Evolutionary conservation across 768 basidiomycete genomes (phyloP).

Genomic region (Leucogyrophana mollusca): DNA sequence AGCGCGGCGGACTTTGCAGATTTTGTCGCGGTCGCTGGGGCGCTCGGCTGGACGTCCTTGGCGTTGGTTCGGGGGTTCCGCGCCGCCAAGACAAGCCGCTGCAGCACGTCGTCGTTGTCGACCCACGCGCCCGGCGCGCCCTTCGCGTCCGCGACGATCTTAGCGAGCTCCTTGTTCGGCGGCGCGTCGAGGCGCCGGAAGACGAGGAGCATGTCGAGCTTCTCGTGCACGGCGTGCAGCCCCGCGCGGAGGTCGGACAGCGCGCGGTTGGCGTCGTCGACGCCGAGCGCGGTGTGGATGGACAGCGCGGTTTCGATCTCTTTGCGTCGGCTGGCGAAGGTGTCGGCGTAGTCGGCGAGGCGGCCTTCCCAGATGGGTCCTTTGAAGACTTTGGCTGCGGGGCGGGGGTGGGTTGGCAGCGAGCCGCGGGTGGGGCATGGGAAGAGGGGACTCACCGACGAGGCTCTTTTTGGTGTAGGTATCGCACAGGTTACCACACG

Average conservation of each 20-base stretch:
- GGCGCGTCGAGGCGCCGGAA: conserved; percentile 40
- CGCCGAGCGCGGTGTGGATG: conserved; percentile 35
- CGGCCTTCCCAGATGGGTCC: conserved; percentile 35
- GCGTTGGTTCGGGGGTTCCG: conserved; percentile 11
- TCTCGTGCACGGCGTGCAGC: conserved; percentile 24
- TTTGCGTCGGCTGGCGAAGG: conserved; percentile 35
- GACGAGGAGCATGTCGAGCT: conserved; percentile 33
- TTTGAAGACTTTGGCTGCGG: conserved; percentile 30
- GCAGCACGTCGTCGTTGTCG: conserved; percentile 31
- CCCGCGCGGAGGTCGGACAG: conserved; percentile 20
- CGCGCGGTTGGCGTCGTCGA: conserved; percentile 34
- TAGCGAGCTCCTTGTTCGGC: conserved; percentile 35
- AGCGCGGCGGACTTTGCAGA: conserved; percentile 1
- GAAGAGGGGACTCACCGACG: conserved; percentile 30
- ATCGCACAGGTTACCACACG: conserved; percentile 45
- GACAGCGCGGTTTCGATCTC: conserved; percentile 37
- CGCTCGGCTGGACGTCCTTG: conserved; percentile 1
- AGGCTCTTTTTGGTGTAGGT: conserved; percentile 44
- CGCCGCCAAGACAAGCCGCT: conserved; percentile 12
- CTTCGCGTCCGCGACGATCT: conserved; percentile 36
- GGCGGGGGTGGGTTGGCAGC: not conserved
- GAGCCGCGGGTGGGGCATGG: too few species aligned
- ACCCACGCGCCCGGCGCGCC: conserved; percentile 38
- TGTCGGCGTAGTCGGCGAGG: conserved; percentile 30
- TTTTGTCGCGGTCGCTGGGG: not conserved